Evolutionary conservation across 169 alveolate species (phyloP), one percentile per base, ranked within the genome.

Genomic region (Plasmodium vivax): DNA sequence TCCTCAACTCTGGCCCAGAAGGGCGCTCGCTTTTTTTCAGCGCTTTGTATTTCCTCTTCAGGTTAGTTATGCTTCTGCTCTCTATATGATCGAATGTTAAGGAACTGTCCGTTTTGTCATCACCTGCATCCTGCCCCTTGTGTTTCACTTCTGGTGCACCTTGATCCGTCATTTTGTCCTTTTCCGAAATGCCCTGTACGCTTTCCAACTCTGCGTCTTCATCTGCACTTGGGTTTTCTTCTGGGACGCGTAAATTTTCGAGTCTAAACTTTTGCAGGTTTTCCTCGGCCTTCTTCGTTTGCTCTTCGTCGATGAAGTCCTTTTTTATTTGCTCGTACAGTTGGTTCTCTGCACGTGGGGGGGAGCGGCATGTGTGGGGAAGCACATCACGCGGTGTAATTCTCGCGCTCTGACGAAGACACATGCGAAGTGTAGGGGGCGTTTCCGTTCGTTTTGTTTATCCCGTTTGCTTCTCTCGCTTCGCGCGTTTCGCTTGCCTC

Each of bases 211-310:
- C 58, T 23, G 27, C 41, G 2, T 51, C 62, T 83, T 83, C 82
- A 68, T 84, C 81, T 71, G 54, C 51, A 84, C 30, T 84, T 71
- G 75, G n/a, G 36, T 71, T 62, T n/a, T 71, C 83, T 10, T 84
- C 83, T 1, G 41, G 32, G 45, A 5, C 14, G 0, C 14, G 71
- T 41, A 77, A 34, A 38, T 85, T 47, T 51, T 68, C 85, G 41
- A 85, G 58, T 77, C 93, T 85, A 23, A 85, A 14, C 12, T 85
- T 85, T 54, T 45, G 80, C 23, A 85, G 45, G 36, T 85, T 54
- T 51, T 85, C 93, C 75, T 85, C 85, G 34, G 72, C 92, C 47
- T 71, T 84, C 51, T 84, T 84, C 92, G 77, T 62, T 84, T 68
- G 45, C 27, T 84, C 74, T 47, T 84, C 73, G 43, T 85, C 82